Base-by-base conservation (phyloP, 2,329 filamentous ascomycete species). In the Fusarium sp. region DNA sequence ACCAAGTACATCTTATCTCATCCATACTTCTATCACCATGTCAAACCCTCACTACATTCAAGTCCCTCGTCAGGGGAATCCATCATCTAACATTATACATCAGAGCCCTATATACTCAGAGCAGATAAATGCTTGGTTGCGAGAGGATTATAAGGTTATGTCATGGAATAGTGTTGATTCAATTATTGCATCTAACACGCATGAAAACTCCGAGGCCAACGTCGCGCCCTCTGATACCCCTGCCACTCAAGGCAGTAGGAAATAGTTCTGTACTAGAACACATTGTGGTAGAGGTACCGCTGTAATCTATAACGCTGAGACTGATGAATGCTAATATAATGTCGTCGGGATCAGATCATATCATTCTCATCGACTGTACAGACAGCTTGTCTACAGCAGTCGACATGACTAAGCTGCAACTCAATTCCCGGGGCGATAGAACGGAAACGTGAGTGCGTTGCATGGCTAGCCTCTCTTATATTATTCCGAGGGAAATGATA, bases 201-300 rank as follows among this genome's bases (percentile, higher is more conserved):
- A 53, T 12, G 7, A n/a, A 4, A n/a, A n/a, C 24, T 7, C 36
- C 10, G 24, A 26, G 4, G 9, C 30, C 2, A 10, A 38, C 5
- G 6, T 15, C 6, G 3, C 26, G 13, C 48, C 18, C 1, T 68
- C 48, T 3, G 13, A 55, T 0, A n/a, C 20, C 4, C 22, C 20
- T 28, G 51, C 61, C 6, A 33, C 55, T 0, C 71, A 72, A 5
- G 72, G 65, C 0, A 74, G 68, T 38, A 15, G 39, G 5, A 42
- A 42, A 8, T 42, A 42, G 39, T 10, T n/a, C 14, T 15, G 15
- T n/a, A 15, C 8, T n/a, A 10, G 38, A 41, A n/a, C 14, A n/a
- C 13, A 1, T 41, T 41, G 22, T 41, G 22, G 22, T 18, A n/a
- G 22, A 41, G 39, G 39, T 41, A n/a, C 14, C 16, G 39, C 14